Evolutionary conservation across 2,329 filamentous ascomycete species (phyloP).

Genomic region (Emericellopsis cladophorae): DNA sequence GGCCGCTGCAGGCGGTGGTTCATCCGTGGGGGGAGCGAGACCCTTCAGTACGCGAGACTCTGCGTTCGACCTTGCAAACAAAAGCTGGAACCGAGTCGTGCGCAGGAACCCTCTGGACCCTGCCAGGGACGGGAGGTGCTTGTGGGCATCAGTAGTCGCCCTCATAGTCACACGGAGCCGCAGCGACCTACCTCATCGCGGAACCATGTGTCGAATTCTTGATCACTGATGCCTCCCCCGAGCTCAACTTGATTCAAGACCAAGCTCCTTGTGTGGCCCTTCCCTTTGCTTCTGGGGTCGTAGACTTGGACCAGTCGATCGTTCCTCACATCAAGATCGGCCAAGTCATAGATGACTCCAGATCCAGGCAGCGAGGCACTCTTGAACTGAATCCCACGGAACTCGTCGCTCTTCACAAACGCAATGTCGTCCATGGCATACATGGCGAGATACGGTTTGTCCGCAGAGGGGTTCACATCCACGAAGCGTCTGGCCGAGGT

Average conservation of each 20-base stretch:
- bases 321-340: slow-evolving; percentile 9
- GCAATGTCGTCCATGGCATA: slow-evolving; percentile 21
- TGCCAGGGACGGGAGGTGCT: slow-evolving; percentile 2
- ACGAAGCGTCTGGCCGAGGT: slow-evolving; percentile 17
- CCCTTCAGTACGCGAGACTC: slow-evolving; percentile 9
- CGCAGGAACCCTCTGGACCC: slow-evolving; percentile 8
- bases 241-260: slow-evolving; percentile 3
- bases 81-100: slow-evolving; percentile 10
- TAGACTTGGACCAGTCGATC: slow-evolving; percentile 10
- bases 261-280: slow-evolving; percentile 4
- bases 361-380: slow-evolving; percentile 13
- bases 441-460: slow-evolving; percentile 19
- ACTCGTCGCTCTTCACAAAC: slow-evolving; percentile 18
- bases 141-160: background rate
- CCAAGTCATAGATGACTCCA: slow-evolving; percentile 9
- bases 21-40: slow-evolving; percentile 6
- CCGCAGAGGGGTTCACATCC: slow-evolving; percentile 11
- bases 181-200: slow-evolving; percentile 7
- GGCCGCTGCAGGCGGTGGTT: slow-evolving; percentile 6
- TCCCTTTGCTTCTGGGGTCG: slow-evolving; percentile 9
- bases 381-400: slow-evolving; percentile 17
- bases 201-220: slow-evolving; percentile 11
- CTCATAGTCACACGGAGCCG: background rate
- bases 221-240: slow-evolving; percentile 3
- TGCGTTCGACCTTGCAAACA: slow-evolving; percentile 8